A percentile compares a stretch with the other conserved stretches of the same genome.
These are phyloP conservation scores for Rhizoclosmatium globosum DNA, from an alignment of 192 early-diverging fungal genomes.

Conservation along the genomic window DNA sequence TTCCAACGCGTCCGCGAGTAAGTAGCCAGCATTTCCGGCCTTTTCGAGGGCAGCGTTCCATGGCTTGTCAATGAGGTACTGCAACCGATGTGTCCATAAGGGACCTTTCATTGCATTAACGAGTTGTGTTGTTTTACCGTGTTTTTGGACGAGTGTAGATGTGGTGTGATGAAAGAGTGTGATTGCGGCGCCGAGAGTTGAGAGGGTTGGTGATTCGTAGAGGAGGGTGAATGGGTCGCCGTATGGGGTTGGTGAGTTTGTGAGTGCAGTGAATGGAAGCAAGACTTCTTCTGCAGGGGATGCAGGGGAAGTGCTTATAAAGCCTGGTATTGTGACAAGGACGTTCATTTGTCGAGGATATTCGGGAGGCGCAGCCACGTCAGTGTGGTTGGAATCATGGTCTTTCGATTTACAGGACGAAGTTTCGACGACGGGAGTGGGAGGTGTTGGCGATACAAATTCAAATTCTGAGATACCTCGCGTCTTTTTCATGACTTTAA, in stretches of 20 bases:
- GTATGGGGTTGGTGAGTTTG: constrained; percentile 59
- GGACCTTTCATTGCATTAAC: constrained; percentile 37
- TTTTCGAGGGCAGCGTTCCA: constrained; percentile 70
- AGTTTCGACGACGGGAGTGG: neutral
- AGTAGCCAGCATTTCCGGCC: constrained; percentile 71
- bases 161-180: constrained; percentile 26
- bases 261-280: constrained; percentile 81
- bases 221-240: constrained; percentile 89
- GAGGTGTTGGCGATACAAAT: constrained; percentile 52
- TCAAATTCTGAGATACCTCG: constrained; percentile 87
- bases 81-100: constrained; percentile 57
- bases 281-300: constrained; percentile 73
- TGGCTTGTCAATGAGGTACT: constrained; percentile 72
- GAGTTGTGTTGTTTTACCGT: neutral
- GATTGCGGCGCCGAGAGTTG: constrained; percentile 82
- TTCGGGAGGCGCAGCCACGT: neutral
- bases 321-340: constrained; percentile 86
- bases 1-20: constrained; percentile 87
- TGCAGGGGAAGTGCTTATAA: constrained; percentile 46
- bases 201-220: constrained; percentile 87
- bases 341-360: constrained; percentile 56
- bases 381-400: neutral
- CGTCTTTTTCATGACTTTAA: constrained; percentile 86
- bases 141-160: neutral
- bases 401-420: neutral